phyloP scores from a whole-genome alignment of 2,329 filamentous ascomycete genomes.

The Ploettnerulaceae sp. region DNA sequence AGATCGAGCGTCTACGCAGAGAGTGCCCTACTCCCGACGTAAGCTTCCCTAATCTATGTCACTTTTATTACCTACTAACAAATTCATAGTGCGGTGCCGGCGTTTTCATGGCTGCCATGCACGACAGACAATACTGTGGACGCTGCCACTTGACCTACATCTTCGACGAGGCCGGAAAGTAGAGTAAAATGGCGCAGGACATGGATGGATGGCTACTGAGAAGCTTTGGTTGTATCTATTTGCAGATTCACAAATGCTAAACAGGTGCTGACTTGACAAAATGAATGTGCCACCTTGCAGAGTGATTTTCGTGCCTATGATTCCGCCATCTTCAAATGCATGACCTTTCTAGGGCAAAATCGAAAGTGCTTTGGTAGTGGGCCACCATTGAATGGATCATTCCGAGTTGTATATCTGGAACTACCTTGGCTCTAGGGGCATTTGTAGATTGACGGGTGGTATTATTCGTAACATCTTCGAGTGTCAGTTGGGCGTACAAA shows the following conservation, averaged over 20 bases:
- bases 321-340: no score
- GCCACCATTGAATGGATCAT: no score
- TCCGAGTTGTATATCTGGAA: no score
- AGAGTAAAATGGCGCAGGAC: slow-evolving; percentile 8
- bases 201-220: slow-evolving; percentile 16
- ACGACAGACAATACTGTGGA: slow-evolving; percentile 79
- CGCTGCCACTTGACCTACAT: slow-evolving; percentile 70
- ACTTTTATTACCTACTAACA: slow-evolving; percentile 35
- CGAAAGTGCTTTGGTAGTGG: no score
- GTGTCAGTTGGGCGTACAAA: no score
- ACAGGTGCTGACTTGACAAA: slow-evolving; percentile 6
- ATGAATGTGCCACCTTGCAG: neutral
- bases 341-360: no score
- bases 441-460: no score
- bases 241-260: slow-evolving; percentile 16
- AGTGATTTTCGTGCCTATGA: no score
- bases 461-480: no score
- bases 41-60: slow-evolving; percentile 39
- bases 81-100: slow-evolving; percentile 82
- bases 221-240: slow-evolving; percentile 15
- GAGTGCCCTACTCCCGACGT: slow-evolving; percentile 93
- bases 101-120: slow-evolving; percentile 99
- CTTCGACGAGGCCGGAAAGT: slow-evolving; percentile 53
- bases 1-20: slow-evolving; percentile 98
- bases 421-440: no score